Evolutionary conservation across 108 stramenopile species (phyloP).

Genomic region (Pseudonitzschia multistriata): DNA sequence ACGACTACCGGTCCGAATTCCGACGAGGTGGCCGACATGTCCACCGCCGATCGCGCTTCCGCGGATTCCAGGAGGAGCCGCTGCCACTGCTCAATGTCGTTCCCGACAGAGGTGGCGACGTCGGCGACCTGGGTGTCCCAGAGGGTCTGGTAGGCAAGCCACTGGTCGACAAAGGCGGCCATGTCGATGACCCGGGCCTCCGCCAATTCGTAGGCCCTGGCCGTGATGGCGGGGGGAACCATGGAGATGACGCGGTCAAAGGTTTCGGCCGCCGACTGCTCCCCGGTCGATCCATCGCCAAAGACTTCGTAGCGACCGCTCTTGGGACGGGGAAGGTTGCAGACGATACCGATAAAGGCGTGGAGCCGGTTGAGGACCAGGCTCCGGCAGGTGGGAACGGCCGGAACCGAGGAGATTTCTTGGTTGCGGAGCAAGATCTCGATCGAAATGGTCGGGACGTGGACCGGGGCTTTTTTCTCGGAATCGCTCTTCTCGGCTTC

Average conservation of each 20-base stretch:
- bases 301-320: constrained; percentile 91
- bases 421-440: constrained; percentile 83
- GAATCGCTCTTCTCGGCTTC: background rate
- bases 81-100: constrained; percentile 88
- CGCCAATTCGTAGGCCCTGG: constrained; percentile 66
- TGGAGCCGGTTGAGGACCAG: constrained; percentile 79
- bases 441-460: constrained; percentile 58
- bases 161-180: constrained; percentile 74
- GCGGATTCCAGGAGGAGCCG: constrained; percentile 79
- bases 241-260: constrained; percentile 58
- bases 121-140: constrained; percentile 92
- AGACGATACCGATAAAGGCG: constrained; percentile 79
- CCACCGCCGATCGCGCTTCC: constrained; percentile 83
- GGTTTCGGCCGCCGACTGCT: constrained; percentile 19
- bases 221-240: constrained; percentile 45
- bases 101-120: constrained; percentile 75
- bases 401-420: constrained; percentile 78
- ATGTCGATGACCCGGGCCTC: constrained; percentile 70
- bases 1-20: constrained; percentile 89
- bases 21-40: constrained; percentile 68
- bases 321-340: constrained; percentile 77
- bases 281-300: constrained; percentile 39
- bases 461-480: constrained; percentile 21
- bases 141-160: constrained; percentile 94
- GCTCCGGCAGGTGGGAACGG: constrained; percentile 62